Conservation (phyloP, 192 early-diverging fungal species). For the Coemansia sp. region DNA sequence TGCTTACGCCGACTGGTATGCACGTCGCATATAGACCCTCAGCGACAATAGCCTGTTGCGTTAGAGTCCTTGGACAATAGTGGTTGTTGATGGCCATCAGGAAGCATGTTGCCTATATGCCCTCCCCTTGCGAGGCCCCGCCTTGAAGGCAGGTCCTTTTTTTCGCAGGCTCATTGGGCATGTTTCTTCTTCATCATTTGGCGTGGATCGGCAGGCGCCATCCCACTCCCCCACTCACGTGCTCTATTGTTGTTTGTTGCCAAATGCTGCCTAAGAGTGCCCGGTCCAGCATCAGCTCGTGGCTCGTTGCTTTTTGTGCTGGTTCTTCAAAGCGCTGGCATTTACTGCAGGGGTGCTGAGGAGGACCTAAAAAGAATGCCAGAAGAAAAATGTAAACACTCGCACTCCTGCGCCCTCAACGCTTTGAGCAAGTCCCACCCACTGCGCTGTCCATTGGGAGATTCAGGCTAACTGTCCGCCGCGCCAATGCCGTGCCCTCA, state of each 20-base stretch:
- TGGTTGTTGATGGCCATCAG: not conserved
- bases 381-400: slow-evolving; percentile 34
- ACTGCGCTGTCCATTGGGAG: not conserved
- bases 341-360: not conserved
- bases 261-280: not conserved
- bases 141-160: not conserved
- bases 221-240: not conserved
- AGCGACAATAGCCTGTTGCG: not conserved
- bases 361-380: slow-evolving; percentile 36
- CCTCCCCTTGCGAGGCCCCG: not conserved
- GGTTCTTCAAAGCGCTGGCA: not conserved
- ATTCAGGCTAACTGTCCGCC: not conserved
- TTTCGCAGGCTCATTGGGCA: slow-evolving; percentile 1
- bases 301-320: slow-evolving; percentile 31
- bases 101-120: not conserved
- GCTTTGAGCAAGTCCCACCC: not conserved
- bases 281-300: slow-evolving; percentile 13
- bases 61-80: not conserved
- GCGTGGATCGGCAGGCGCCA: slow-evolving; percentile 5
- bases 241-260: slow-evolving; percentile 2
- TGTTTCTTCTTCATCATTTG: slow-evolving; percentile 6
- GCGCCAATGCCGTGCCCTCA: slow-evolving; percentile 5
- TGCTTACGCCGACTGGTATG: not conserved
- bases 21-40: not conserved
- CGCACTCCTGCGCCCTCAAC: not conserved